These are phyloP conservation scores for Sordariomycetes sp. DNA, from an alignment of 2,329 filamentous ascomycete species.

Conservation along the genomic window DNA sequence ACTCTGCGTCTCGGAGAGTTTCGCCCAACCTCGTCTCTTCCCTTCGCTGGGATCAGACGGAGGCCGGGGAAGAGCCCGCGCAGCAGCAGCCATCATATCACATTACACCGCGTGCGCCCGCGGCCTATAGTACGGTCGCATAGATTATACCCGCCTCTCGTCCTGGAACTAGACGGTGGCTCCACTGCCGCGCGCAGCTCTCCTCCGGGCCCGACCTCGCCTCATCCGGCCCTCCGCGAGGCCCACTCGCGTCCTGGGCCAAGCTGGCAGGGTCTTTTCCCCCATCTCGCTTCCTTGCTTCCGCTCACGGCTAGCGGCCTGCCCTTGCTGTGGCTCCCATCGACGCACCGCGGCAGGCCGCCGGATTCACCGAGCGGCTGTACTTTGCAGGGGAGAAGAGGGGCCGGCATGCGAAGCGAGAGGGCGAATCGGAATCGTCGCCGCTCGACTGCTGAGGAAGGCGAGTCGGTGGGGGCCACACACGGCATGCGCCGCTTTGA, in stretches of 20 bases:
- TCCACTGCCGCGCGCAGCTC: background rate
- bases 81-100: background rate
- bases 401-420: background rate
- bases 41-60: background rate
- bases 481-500: background rate
- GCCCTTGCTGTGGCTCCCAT: background rate
- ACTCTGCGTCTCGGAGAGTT: background rate
- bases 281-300: background rate
- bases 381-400: background rate
- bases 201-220: background rate
- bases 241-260: background rate
- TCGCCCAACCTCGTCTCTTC: background rate
- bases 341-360: background rate
- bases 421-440: background rate
- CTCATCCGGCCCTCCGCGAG: background rate
- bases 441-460: background rate
- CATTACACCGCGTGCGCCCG: background rate
- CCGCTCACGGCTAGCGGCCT: background rate
- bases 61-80: background rate
- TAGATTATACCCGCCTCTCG: background rate
- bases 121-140: background rate
- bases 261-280: background rate
- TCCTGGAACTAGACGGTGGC: background rate
- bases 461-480: background rate
- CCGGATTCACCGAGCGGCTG: background rate